Evolutionary conservation across 441 rosid genomes (phyloP), one percentile per base, ranked within the genome.

Genomic region (Syzygium syzygioides): DNA sequence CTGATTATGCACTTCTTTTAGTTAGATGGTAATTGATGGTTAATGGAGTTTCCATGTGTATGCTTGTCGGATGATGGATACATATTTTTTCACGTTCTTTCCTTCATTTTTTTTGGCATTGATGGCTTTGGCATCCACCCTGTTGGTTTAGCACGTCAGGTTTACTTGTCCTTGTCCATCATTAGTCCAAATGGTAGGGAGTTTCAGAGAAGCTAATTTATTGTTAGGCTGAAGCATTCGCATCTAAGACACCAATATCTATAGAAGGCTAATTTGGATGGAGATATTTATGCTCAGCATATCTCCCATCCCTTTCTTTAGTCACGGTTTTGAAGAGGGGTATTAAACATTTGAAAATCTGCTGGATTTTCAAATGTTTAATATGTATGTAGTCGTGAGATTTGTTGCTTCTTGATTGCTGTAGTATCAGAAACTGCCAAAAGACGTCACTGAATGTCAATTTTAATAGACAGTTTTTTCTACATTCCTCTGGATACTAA

Each of bases 1-100:
- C 89, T 96, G 92, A 85, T 94, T 88, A 68, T 96, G 56, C 94
- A 95, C 92, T 96, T 97, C 92, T 97, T 91, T 89, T 94, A 95
- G 89, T 94, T 96, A 90, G 98, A 97, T 87, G 97, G 99, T 97
- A 95, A 91, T 88, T 88, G 87, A 23, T 79, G 57, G 57, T 66
- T 48, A 15, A 88, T 79, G n/a, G 25, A 79, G 52, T 83, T 19
- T 89, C 52, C 52, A 23, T 23, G 1, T 41, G 10, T 23, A 76
- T 23, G 52, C 1, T 76, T 41, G 83, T 76, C 83, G 13, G 52
- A 76, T 76, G n/a, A 76, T 76, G 83, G 83, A 41, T 41, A 45
- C 17, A 23, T 76, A 76, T 76, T 76, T 76, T 20, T 76, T 12
- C n/a, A 76, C 3, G 0, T 76, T 76, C 83, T 41, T 76, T 76